Conservation (phyloP, 208 protist species). For the Acanthamoeba rhysodes region DNA sequence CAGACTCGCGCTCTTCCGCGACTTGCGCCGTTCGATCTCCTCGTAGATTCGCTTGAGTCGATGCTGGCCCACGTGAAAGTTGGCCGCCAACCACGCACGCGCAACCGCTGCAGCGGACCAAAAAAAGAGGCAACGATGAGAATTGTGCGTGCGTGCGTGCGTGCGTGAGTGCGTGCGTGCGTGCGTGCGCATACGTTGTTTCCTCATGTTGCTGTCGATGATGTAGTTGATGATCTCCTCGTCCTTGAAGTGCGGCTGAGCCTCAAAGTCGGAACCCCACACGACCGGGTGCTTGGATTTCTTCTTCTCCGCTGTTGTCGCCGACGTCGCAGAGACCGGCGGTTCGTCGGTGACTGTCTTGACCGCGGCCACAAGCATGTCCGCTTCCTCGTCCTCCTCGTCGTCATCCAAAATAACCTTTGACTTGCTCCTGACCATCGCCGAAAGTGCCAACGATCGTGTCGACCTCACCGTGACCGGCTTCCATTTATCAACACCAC, state of each 20-base stretch:
- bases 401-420: no score
- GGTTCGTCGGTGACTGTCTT: neutral
- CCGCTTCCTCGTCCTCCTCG: neutral
- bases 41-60: neutral
- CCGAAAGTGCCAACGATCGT: no score
- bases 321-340: neutral
- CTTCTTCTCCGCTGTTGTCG: neutral
- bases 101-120: neutral
- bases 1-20: neutral
- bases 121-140: no score
- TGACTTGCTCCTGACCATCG: no score
- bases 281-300: neutral
- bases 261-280: neutral
- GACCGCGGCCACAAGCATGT: neutral
- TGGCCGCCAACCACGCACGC: neutral
- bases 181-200: neutral
- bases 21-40: neutral
- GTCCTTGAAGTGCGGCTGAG: neutral
- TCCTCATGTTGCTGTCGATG: neutral
- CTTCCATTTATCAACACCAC: no score
- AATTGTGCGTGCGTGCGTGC: no score
- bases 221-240: neutral
- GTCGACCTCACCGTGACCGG: no score
- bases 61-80: neutral
- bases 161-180: no score